A percentile compares a stretch with the other conserved stretches of the same genome.
Conservation (phyloP, 352 stramenopile genomes). For the Phytophthora fragariaefolia region DNA sequence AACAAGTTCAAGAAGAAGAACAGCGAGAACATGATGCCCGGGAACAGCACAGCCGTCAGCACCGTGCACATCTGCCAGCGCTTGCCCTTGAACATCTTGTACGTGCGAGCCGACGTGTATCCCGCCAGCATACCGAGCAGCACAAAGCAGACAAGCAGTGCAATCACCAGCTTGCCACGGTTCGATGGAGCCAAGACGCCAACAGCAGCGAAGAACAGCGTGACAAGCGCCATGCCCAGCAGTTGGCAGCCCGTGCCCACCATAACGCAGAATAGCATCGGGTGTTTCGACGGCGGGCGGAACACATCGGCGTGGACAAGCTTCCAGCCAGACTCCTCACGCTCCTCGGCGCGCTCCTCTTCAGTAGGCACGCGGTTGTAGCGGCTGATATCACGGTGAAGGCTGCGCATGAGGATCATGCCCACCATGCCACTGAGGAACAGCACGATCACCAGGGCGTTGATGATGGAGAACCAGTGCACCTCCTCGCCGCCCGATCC, state of each 20-base stretch:
- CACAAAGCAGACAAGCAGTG: slow-evolving; percentile 97
- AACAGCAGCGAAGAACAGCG: slow-evolving; percentile 97
- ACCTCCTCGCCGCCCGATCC: slow-evolving; percentile 94
- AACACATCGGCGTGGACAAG: slow-evolving; percentile 99
- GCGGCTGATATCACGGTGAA: slow-evolving; percentile 97
- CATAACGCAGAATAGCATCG: slow-evolving; percentile 97
- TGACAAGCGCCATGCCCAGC: slow-evolving; percentile 95
- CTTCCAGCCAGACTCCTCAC: slow-evolving; percentile 99
- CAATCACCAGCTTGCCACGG: slow-evolving; percentile 98
- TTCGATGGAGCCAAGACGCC: slow-evolving; percentile 97
- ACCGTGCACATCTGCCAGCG: slow-evolving; percentile 97
- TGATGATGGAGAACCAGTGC: slow-evolving; percentile 99
- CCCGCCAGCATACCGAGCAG: slow-evolving; percentile 96
- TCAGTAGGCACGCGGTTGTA: slow-evolving; percentile 98
- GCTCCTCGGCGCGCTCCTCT: slow-evolving; percentile 98
- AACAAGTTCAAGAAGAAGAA: slow-evolving; percentile 99
- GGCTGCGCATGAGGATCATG: slow-evolving; percentile 98
- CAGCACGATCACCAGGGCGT: slow-evolving; percentile 99
- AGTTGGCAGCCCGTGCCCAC: slow-evolving; percentile 98
- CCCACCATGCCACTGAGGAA: slow-evolving; percentile 99
- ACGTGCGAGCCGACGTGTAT: slow-evolving; percentile 96
- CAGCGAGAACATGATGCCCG: slow-evolving; percentile 95
- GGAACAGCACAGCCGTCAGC: slow-evolving; percentile 96
- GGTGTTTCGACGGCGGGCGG: slow-evolving; percentile 94
- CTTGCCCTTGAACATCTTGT: slow-evolving; percentile 99